A percentile compares a stretch with the other conserved stretches of the same genome.
Conservation (phyloP, 2,329 filamentous ascomycete genomes). For the Rhynchosporium graminicola region DNA sequence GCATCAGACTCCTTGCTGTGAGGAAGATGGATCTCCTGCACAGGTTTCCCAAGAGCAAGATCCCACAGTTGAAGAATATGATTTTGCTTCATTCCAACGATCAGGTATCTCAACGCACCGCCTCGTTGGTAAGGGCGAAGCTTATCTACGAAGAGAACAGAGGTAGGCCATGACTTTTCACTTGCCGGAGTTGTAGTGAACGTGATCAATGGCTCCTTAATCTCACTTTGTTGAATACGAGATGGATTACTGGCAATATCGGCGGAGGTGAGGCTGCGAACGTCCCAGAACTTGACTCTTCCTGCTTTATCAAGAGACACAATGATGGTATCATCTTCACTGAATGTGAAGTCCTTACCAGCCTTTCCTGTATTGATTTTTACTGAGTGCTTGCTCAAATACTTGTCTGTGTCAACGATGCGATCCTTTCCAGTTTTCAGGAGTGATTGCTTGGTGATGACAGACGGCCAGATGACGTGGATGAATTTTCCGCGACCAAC, state of each 20-base stretch:
- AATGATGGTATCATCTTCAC: conserved; percentile 91
- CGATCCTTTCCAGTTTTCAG: conserved; percentile 66
- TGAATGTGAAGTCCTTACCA: conserved; percentile 97
- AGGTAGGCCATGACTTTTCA: conserved; percentile 96
- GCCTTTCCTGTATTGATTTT: conserved; percentile 98
- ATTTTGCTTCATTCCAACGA: conserved; percentile 98
- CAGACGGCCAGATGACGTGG: conserved; percentile 76
- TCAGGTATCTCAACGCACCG: conserved; percentile 87
- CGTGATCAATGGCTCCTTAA: conserved; percentile 83
- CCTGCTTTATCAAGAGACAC: conserved; percentile 97
- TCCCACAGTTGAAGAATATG: conserved; percentile 99
- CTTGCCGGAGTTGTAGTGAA: conserved; percentile 82
- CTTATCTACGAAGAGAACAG: conserved; percentile 94
- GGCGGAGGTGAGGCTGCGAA: conserved; percentile 69
- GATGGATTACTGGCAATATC: conserved; percentile 29
- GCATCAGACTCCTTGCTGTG: conserved; percentile 95
- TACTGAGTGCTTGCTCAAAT: conserved; percentile 81
- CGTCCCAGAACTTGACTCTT: conserved; percentile 97
- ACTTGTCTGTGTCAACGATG: conserved; percentile 82
- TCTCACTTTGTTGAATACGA: conserved; percentile 55
- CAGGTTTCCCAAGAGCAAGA: conserved; percentile 88
- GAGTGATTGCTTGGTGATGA: conserved; percentile 62
- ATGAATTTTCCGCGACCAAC: conserved; percentile 96
- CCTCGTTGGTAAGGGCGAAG: conserved; percentile 89
- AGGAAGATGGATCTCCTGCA: conserved; percentile 95